Percentiles rank a stretch among this genome's conserved stretches.
Evolutionary conservation across 805 yeast species (phyloP).

Genomic region (Cyberlindnera maritima): DNA sequence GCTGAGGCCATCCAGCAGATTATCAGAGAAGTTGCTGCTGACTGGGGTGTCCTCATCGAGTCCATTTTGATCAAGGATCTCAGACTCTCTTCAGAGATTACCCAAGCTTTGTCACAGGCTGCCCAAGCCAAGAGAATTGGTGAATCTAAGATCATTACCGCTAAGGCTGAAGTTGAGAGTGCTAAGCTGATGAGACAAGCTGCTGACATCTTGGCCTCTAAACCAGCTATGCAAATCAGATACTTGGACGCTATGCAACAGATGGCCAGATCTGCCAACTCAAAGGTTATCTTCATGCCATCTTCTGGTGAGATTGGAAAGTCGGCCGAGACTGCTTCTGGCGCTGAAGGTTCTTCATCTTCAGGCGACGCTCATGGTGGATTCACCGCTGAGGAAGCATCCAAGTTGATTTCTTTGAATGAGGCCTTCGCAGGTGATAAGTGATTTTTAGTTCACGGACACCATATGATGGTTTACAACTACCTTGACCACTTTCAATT

Average conservation of each 20-base stretch:
- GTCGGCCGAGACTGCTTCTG: constrained; percentile 10
- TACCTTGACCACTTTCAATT: no score
- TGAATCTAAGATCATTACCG: constrained; percentile 72
- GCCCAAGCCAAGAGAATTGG: constrained; percentile 76
- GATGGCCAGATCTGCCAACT: constrained; percentile 59
- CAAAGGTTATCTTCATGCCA: constrained; percentile 78
- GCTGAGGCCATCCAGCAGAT: constrained; percentile 62
- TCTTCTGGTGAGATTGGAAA: constrained; percentile 39
- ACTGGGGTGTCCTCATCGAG: constrained; percentile 72
- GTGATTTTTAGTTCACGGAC: no score
- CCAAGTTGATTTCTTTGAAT: constrained; percentile 7
- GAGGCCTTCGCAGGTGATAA: constrained; percentile 2
- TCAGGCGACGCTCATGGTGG: not conserved
- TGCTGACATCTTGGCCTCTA: constrained; percentile 70
- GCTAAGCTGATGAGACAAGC: constrained; percentile 78
- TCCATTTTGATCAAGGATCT: constrained; percentile 67
- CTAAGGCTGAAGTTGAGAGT: constrained; percentile 72
- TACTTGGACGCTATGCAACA: constrained; percentile 76
- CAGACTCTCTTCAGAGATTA: constrained; percentile 50
- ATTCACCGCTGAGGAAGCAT: not conserved
- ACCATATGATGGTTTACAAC: no score
- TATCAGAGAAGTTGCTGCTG: constrained; percentile 57
- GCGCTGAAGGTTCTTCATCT: not conserved
- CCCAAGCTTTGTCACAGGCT: constrained; percentile 64
- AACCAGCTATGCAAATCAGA: constrained; percentile 76